A percentile compares a stretch with the other conserved stretches of the same genome.
Evolutionary conservation across 2,329 filamentous ascomycete species (phyloP).

Genomic region (Penicillium sp.): DNA sequence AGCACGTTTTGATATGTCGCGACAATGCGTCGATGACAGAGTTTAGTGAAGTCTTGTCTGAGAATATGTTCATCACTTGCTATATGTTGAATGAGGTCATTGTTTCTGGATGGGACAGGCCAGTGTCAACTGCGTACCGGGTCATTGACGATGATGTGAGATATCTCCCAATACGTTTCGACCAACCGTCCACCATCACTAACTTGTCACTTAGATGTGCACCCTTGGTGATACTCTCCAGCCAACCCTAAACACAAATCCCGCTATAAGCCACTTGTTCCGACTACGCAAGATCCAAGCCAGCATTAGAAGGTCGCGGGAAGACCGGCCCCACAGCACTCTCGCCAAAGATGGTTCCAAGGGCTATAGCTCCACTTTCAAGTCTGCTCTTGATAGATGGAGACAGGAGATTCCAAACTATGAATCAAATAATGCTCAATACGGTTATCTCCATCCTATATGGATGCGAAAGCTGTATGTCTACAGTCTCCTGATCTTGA

Average conservation of each 20-base stretch:
- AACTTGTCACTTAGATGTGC: conserved; percentile 17
- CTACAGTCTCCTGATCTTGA: conserved; percentile 30
- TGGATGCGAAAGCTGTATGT: conserved; percentile 32
- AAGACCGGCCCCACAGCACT: conserved; percentile 10
- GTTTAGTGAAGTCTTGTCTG: conserved; percentile 18
- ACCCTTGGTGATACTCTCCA: conserved; percentile 25
- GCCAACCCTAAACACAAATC: conserved; percentile 19
- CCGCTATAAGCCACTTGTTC: conserved; percentile 27
- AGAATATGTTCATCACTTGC: conserved; percentile 31
- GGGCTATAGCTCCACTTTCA: conserved; percentile 20
- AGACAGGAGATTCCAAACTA: conserved; percentile 31
- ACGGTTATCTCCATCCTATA: conserved; percentile 26
- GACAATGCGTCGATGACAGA: conserved; percentile 11
- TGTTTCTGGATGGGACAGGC: conserved; percentile 30
- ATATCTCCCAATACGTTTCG: not conserved
- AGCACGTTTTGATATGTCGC: conserved; percentile 13
- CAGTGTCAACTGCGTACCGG: conserved; percentile 26
- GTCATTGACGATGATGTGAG: conserved; percentile 30
- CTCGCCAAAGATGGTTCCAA: conserved; percentile 10
- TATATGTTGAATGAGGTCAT: conserved; percentile 32
- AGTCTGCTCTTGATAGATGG: conserved; percentile 27
- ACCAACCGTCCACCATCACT: not conserved
- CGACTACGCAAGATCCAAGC: conserved; percentile 30
- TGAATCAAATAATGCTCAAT: conserved; percentile 21
- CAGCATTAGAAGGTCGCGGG: conserved; percentile 25